These are phyloP conservation scores for Solanum phureja DNA, from an alignment of 257 asterid genomes.

Conservation along the genomic window DNA sequence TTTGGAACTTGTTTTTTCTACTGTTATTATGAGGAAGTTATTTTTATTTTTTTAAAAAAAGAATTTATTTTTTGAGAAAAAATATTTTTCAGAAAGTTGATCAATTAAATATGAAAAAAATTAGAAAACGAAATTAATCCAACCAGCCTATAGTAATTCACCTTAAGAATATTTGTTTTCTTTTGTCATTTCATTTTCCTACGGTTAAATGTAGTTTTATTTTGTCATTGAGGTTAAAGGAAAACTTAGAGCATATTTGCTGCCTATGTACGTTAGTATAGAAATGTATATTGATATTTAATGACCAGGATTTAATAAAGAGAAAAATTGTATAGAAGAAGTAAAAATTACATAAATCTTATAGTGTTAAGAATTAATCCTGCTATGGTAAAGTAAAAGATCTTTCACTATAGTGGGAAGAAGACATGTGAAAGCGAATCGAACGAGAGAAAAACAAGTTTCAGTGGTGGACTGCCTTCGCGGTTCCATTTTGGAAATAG, in stretches of 20 bases:
- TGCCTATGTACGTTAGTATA: background rate
- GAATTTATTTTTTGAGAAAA: background rate
- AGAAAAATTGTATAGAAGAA: background rate
- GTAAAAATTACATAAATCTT: background rate
- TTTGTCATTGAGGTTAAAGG: background rate
- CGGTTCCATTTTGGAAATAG: too few species aligned
- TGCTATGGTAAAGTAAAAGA: too few species aligned
- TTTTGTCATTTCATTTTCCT: background rate
- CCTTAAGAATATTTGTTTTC: too few species aligned
- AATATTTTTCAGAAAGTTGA: background rate
- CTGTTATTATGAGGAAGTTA: background rate
- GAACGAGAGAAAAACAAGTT: too few species aligned
- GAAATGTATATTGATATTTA: background rate
- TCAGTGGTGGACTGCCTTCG: fast-evolving
- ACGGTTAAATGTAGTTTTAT: background rate
- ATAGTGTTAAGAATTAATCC: too few species aligned
- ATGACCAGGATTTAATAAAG: background rate
- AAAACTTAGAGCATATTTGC: background rate
- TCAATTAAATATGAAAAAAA: too few species aligned
- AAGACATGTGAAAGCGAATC: too few species aligned
- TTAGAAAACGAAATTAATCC: too few species aligned
- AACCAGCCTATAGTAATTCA: too few species aligned
- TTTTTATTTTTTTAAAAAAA: too few species aligned
- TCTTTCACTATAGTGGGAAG: background rate
- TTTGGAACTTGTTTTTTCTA: too few species aligned